A percentile compares a stretch with the other conserved stretches of the same genome.
Evolutionary conservation across 2,329 filamentous ascomycete genomes (phyloP).

Genomic region (Chrysosporium queenslandicum): DNA sequence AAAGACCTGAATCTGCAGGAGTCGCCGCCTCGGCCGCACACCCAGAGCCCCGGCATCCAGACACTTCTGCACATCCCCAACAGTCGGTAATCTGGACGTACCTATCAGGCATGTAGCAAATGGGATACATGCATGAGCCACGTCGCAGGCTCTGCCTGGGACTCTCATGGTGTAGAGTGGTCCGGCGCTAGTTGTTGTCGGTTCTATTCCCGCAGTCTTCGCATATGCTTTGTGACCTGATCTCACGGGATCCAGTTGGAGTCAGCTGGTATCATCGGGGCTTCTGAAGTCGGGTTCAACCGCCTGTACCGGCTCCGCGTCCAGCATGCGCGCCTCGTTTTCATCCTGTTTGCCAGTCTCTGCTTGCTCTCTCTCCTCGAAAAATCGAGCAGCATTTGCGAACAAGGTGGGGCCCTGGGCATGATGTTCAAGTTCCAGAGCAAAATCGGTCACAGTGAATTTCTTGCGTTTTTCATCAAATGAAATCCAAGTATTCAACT

Average conservation of each 20-base stretch:
- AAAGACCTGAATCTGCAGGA: neutral
- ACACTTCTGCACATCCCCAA: neutral
- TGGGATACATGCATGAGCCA: neutral
- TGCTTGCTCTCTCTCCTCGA: neutral
- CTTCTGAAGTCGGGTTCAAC: constrained; percentile 1
- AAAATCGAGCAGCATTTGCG: constrained; percentile 1
- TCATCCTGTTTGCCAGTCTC: neutral
- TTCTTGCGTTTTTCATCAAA: constrained; percentile 25
- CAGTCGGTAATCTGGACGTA: neutral
- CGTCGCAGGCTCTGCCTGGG: neutral
- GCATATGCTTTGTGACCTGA: neutral
- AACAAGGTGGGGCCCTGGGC: constrained; percentile 5
- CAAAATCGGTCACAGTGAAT: constrained; percentile 28
- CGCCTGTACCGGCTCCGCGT: neutral
- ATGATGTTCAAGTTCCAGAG: constrained; percentile 15
- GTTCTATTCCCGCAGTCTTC: neutral
- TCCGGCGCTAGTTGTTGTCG: neutral
- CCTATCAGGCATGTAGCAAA: neutral
- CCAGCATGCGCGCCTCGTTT: neutral
- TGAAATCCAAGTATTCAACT: constrained; percentile 35
- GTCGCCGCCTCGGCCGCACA: neutral
- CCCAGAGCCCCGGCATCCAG: neutral
- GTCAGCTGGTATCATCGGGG: neutral
- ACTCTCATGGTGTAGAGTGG: neutral
- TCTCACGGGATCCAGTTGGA: neutral